A percentile compares a stretch with the other conserved stretches of the same genome.
These are phyloP conservation scores for Xylaria acuta DNA, from an alignment of 495 filamentous ascomycete genomes.

Conservation along the genomic window DNA sequence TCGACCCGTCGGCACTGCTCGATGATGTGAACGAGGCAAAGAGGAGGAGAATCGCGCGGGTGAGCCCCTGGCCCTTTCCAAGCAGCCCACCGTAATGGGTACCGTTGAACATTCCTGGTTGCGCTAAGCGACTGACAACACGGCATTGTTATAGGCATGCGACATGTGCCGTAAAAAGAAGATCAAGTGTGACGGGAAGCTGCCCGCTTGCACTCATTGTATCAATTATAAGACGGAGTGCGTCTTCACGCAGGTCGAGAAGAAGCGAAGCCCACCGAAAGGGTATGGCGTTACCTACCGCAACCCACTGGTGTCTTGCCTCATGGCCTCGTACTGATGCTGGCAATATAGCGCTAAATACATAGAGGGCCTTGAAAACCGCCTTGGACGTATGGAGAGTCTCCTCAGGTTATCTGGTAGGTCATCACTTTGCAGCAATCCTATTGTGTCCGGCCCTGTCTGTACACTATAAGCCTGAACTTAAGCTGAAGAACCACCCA, in stretches of 20 bases:
- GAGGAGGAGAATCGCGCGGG: conserved; percentile 89
- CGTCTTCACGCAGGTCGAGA: conserved; percentile 96
- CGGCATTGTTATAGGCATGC: conserved; percentile 69
- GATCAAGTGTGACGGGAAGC: conserved; percentile 98
- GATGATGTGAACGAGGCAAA: conserved; percentile 86
- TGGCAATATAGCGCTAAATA: conserved; percentile 75
- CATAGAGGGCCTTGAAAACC: conserved; percentile 96
- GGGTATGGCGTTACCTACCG: conserved; percentile 63
- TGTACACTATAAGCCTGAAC: neutral
- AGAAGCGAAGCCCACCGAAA: conserved; percentile 97
- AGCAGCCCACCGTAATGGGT: neutral
- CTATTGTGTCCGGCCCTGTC: neutral
- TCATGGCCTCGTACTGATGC: conserved; percentile 32
- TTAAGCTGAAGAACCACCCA: neutral
- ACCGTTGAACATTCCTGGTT: neutral
- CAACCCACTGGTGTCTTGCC: neutral
- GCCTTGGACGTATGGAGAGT: conserved; percentile 91
- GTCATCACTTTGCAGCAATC: conserved; percentile 17
- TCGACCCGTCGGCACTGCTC: conserved; percentile 58
- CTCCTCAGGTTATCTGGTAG: conserved; percentile 81
- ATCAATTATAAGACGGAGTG: conserved; percentile 98
- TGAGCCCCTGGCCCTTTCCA: conserved; percentile 46
- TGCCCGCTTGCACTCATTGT: conserved; percentile 94
- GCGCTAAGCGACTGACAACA: conserved; percentile 27
- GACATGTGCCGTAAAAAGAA: conserved; percentile 99